Evolutionary conservation across 2,329 filamentous ascomycete species (phyloP).

Genomic region (Pochonia chlamydosporia): DNA sequence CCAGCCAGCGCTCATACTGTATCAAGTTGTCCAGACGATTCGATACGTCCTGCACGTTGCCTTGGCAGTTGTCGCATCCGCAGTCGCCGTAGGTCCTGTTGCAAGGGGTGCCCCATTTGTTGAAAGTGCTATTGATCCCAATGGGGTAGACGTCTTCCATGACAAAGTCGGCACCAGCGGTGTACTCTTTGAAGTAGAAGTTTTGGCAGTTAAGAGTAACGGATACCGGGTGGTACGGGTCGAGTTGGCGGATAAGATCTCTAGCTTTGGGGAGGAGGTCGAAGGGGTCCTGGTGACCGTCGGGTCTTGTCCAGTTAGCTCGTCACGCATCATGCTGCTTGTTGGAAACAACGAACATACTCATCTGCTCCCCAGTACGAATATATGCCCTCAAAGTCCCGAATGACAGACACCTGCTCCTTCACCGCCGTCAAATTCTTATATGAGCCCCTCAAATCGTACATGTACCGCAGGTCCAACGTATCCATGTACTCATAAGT

Average conservation of each 20-base stretch:
- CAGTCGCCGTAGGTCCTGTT: constrained; percentile 57
- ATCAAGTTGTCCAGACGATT: constrained; percentile 32
- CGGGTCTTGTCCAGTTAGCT: constrained; percentile 30
- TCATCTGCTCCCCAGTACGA: constrained; percentile 42
- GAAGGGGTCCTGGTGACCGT: constrained; percentile 50
- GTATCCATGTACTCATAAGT: constrained; percentile 34
- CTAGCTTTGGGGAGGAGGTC: constrained; percentile 37
- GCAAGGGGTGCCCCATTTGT: constrained; percentile 49
- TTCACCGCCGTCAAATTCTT: constrained; percentile 35
- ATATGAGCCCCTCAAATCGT: constrained; percentile 38
- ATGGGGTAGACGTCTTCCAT: constrained; percentile 57
- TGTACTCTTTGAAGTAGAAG: constrained; percentile 53
- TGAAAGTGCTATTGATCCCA: constrained; percentile 48
- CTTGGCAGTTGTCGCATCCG: constrained; percentile 56
- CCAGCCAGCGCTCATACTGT: constrained; percentile 34
- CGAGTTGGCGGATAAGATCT: constrained; percentile 39
- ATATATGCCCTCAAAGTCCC: constrained; percentile 33
- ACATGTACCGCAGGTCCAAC: constrained; percentile 36
- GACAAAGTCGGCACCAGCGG: constrained; percentile 49
- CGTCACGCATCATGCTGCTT: not conserved
- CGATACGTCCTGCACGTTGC: constrained; percentile 45
- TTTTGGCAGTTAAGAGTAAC: constrained; percentile 57
- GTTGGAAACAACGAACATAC: constrained; percentile 19
- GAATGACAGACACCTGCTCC: constrained; percentile 33
- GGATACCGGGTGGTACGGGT: constrained; percentile 56